Evolutionary conservation across 768 basidiomycete genomes (phyloP), one percentile per base, ranked within the genome.

Genomic region (Phaeotremella fagi): DNA sequence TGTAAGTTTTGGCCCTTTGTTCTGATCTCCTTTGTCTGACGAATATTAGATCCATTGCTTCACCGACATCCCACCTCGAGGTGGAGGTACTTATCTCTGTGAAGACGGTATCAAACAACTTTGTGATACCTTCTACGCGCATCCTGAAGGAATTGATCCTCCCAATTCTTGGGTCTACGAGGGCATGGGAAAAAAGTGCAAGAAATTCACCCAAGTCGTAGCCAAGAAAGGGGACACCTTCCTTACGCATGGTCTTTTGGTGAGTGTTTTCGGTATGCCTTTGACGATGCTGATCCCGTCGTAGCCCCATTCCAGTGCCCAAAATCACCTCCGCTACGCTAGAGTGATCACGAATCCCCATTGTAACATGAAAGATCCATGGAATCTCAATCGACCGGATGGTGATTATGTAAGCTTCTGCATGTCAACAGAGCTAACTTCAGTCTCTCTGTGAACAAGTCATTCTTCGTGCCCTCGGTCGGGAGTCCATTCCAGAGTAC

Each of bases 311-410:
- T 33, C 58, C 2, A 33, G 44, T 22, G 47, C 54, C 15, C 57
- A 37, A 14, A 66, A 66, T 45, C 52, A 63, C 36, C 44, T 60
- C 25, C 57, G 55, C 36, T 62, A 63, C 37, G 43, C 57, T 9
- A n/a, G 64, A 36, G 54, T 63, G 27, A 66, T 66, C 52, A 60
- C 61, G 11, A 66, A 66, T 48, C 64, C 64, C 1, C 64, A 66
- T 36, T 52, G 59, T 4, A 54, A 54, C 27, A 49, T 66, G 11
- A 28, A 35, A 15, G 58, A 57, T 37, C 64, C 64, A 0, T 60
- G 23, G 41, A 60, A 62, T 36, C 53, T 66, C 22, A 63, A 66
- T 44, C 49, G 63, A 9, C 14, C 41, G 9, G 58, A 66, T 43
- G 52, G 57, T 9, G 52, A 66, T 44, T 63, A 66, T 43, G 61